A percentile compares a stretch with the other conserved stretches of the same genome.
Evolutionary conservation across 1,284 basidiomycete genomes (phyloP).

Genomic region (Ceratobasidium sp.): DNA sequence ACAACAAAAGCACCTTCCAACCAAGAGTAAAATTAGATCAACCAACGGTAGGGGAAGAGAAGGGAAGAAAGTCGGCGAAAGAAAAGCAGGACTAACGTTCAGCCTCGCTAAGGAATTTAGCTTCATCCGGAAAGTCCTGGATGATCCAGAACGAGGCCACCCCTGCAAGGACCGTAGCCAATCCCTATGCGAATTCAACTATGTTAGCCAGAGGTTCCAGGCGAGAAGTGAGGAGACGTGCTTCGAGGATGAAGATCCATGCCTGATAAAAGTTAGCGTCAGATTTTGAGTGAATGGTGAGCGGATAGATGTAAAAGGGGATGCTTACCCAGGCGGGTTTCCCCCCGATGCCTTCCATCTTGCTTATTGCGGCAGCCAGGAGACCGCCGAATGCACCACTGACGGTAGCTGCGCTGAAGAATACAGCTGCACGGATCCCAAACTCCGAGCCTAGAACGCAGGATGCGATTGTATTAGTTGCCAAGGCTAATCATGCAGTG

Average conservation of each 20-base stretch:
- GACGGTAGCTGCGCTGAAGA: slow-evolving; percentile 59
- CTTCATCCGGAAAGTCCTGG: slow-evolving; percentile 44
- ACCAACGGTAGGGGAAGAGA: too few species aligned
- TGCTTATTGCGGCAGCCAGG: slow-evolving; percentile 44
- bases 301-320: not conserved
- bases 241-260: slow-evolving; percentile 41
- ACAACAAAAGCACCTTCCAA: slow-evolving; percentile 63
- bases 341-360: slow-evolving; percentile 44
- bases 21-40: slow-evolving; percentile 51
- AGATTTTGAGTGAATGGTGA: not conserved
- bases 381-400: slow-evolving; percentile 53
- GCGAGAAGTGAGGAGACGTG: not conserved
- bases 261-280: slow-evolving; percentile 7
- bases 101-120: slow-evolving; percentile 44
- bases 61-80: too few species aligned
- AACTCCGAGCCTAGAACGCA: slow-evolving; percentile 45
- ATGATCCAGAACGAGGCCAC: slow-evolving; percentile 44
- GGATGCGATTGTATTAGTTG: slow-evolving; percentile 46
- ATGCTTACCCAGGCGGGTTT: slow-evolving; percentile 44
- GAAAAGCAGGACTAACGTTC: slow-evolving; percentile 42
- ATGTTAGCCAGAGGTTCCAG: not conserved
- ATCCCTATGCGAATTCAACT: slow-evolving; percentile 40
- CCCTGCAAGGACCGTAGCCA: slow-evolving; percentile 45
- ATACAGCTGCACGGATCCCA: slow-evolving; percentile 55
- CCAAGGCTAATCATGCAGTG: slow-evolving; percentile 49